Conservation (phyloP, 306 rosid species). For the Luffa acutangula region DNA sequence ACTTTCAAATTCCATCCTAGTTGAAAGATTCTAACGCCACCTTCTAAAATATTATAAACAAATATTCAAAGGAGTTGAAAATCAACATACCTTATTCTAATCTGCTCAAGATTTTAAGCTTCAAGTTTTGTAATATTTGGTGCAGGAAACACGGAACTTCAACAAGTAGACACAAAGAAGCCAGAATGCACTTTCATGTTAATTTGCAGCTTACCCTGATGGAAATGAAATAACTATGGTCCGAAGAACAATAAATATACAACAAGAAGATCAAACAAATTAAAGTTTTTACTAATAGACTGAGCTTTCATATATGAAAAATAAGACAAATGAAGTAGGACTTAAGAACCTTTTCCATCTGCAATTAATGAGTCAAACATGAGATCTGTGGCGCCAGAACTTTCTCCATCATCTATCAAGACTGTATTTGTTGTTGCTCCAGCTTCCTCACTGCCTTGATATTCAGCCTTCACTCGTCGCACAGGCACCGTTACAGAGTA, state of each 20-base stretch:
- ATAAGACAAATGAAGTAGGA: not conserved
- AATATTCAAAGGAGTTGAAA: not conserved
- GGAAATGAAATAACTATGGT: not conserved
- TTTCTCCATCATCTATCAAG: not conserved
- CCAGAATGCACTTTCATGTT: not conserved
- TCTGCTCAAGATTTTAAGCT: not conserved
- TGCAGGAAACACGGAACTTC: not conserved
- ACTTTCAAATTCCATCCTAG: not conserved
- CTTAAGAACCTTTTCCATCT: not conserved
- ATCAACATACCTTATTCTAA: not conserved
- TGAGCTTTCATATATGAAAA: not conserved
- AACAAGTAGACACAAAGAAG: not conserved
- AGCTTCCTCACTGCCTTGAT: slow-evolving; percentile 54
- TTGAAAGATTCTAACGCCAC: not conserved
- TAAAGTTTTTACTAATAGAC: not conserved
- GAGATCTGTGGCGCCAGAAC: not conserved
- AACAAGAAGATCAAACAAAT: not conserved
- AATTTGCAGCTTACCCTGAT: not conserved
- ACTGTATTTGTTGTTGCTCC: slow-evolving; percentile 26
- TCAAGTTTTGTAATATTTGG: not conserved
- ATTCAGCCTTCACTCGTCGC: slow-evolving; percentile 75
- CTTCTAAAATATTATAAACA: not conserved
- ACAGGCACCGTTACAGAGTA: slow-evolving; percentile 92
- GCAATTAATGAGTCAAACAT: not conserved
- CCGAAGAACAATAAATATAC: not conserved